phyloP scores from a whole-genome alignment of 345 rosid genomes.

The Brassica rapa region DNA sequence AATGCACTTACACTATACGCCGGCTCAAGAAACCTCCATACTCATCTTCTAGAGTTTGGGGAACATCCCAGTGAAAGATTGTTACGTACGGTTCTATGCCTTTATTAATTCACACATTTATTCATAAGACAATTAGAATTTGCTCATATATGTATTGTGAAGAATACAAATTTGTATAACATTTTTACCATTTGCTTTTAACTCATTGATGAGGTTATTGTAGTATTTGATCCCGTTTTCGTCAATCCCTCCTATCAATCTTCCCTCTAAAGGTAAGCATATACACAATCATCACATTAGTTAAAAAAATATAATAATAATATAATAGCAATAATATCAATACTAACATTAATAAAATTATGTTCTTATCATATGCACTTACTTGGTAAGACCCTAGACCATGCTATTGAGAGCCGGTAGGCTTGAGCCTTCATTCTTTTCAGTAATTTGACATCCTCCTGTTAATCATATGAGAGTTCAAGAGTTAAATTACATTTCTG shows the following conservation, averaged over 20 bases:
- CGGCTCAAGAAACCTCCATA: constrained; percentile 35
- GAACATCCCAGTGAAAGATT: constrained; percentile 42
- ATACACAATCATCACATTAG: background rate
- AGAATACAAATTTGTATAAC: too few relatives aligned
- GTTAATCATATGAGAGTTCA: background rate
- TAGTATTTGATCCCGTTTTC: constrained; percentile 46
- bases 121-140: too few relatives aligned
- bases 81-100: constrained; percentile 42
- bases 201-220: constrained; percentile 36
- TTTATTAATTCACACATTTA: background rate
- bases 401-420: constrained; percentile 55
- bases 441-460: constrained; percentile 43
- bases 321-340: too few relatives aligned
- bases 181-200: background rate
- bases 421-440: constrained; percentile 43
- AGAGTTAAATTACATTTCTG: background rate
- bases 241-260: constrained; percentile 47
- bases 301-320: background rate
- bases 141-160: too few relatives aligned
- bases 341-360: background rate
- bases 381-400: constrained; percentile 50
- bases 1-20: constrained; percentile 34
- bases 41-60: constrained; percentile 37
- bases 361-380: background rate
- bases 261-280: constrained; percentile 37